phyloP scores from a whole-genome alignment of 1,284 basidiomycete genomes.

The Wallemia hederae region DNA sequence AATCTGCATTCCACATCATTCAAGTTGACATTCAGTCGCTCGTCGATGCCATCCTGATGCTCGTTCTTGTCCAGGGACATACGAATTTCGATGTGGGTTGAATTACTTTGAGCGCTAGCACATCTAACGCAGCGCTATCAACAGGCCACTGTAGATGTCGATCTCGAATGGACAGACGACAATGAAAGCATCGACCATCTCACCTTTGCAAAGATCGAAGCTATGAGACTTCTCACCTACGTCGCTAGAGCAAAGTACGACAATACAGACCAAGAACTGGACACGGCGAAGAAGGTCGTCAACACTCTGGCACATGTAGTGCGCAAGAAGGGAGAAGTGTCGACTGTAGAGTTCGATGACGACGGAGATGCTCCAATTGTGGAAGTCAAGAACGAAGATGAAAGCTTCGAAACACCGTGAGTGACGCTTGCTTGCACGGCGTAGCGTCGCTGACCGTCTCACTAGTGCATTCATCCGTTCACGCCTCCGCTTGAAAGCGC shows the following conservation, averaged over 20 bases:
- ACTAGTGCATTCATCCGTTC: not conserved
- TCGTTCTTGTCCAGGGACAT: constrained; percentile 23
- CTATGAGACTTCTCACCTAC: not conserved
- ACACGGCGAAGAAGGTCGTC: not conserved
- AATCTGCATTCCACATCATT: constrained; percentile 36
- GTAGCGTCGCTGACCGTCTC: not conserved
- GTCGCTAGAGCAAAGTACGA: not conserved
- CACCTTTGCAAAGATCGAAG: not conserved
- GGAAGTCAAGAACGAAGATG: constrained; percentile 1
- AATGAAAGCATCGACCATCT: not conserved
- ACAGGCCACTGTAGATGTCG: not conserved
- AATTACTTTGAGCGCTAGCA: not conserved
- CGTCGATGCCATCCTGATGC: constrained; percentile 37
- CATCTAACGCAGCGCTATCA: not conserved
- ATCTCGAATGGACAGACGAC: not conserved
- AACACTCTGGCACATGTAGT: not conserved
- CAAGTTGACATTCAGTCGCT: constrained; percentile 45
- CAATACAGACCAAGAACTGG: not conserved
- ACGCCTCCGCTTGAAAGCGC: not conserved
- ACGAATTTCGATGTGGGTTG: not conserved
- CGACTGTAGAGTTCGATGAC: not conserved
- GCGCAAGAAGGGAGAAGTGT: not conserved
- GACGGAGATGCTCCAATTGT: not conserved
- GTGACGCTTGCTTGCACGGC: not conserved
- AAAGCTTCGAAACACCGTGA: not conserved